Conservation (phyloP, 2,329 filamentous ascomycete genomes). For the Aspergillus sp. region DNA sequence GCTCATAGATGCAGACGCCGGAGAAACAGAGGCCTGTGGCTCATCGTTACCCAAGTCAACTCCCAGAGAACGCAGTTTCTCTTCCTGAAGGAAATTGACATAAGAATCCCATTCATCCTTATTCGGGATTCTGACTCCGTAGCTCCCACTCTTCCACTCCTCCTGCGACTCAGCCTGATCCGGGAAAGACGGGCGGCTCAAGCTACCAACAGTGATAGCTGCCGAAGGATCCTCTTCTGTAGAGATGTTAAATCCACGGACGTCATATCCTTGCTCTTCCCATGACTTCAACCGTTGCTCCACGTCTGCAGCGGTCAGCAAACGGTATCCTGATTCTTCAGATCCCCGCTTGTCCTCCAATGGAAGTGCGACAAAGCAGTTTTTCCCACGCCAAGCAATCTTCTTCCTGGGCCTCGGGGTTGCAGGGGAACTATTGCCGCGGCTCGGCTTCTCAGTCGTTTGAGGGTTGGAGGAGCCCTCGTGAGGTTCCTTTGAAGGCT, state of each 20-base stretch:
- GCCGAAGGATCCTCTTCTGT: slow-evolving; percentile 16
- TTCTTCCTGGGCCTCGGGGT: slow-evolving; percentile 52
- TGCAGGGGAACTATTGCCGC: slow-evolving; percentile 13
- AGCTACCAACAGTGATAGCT: slow-evolving; percentile 25
- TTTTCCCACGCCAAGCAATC: slow-evolving; percentile 65
- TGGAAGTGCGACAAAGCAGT: slow-evolving; percentile 61
- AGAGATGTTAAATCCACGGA: slow-evolving; percentile 31
- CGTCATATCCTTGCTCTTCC: slow-evolving; percentile 36
- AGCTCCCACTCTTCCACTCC: slow-evolving; percentile 24
- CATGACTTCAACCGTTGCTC: slow-evolving; percentile 30
- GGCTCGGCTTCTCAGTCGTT: slow-evolving; percentile 8
- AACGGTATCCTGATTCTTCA: slow-evolving; percentile 23
- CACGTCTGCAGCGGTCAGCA: slow-evolving; percentile 33
- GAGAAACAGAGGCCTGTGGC: slow-evolving; percentile 57
- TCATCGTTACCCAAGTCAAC: slow-evolving; percentile 73
- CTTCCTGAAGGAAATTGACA: slow-evolving; percentile 73
- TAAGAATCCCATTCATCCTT: slow-evolving; percentile 63
- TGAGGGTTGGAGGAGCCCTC: slow-evolving; percentile 6
- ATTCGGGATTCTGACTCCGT: slow-evolving; percentile 35
- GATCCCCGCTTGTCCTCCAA: slow-evolving; percentile 57
- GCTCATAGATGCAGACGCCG: slow-evolving; percentile 52
- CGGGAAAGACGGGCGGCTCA: slow-evolving; percentile 36
- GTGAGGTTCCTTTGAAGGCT: slow-evolving; percentile 5
- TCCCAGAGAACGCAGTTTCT: slow-evolving; percentile 83
- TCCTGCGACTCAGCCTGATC: slow-evolving; percentile 29